Conservation (phyloP, 2,329 filamentous ascomycete species). For the Cercospora sp. region DNA sequence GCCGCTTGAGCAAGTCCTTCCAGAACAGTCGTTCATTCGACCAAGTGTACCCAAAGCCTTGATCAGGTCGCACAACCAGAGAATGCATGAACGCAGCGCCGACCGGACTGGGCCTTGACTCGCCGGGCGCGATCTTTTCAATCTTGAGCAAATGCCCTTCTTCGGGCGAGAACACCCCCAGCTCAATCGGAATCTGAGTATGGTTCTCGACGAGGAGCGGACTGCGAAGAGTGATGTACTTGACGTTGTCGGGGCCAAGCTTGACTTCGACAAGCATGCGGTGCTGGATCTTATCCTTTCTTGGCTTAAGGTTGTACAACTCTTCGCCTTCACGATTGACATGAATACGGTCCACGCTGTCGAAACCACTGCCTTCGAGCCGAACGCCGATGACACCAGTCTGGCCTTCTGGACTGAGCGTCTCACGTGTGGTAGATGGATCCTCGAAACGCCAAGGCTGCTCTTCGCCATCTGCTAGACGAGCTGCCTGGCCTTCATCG, state of each 20-base stretch:
- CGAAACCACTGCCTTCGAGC: conserved; percentile 91
- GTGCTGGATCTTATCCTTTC: conserved; percentile 81
- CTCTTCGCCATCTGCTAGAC: conserved; percentile 84
- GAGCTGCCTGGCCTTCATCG: conserved; percentile 69
- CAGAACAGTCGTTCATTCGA: conserved; percentile 87
- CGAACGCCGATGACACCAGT: conserved; percentile 77
- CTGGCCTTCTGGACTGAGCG: conserved; percentile 77
- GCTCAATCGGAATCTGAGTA: conserved; percentile 91
- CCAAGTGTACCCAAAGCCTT: conserved; percentile 96
- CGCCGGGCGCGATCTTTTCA: conserved; percentile 92
- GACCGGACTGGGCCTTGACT: conserved; percentile 84
- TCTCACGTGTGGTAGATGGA: conserved; percentile 94
- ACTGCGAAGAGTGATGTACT: conserved; percentile 93
- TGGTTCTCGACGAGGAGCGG: conserved; percentile 92
- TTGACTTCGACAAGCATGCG: conserved; percentile 88
- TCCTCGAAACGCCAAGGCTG: conserved; percentile 96
- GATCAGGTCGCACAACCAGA: conserved; percentile 83
- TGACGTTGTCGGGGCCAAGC: conserved; percentile 91
- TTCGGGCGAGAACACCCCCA: conserved; percentile 84
- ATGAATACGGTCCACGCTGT: conserved; percentile 81
- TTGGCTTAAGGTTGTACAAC: conserved; percentile 83
- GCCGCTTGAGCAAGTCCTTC: conserved; percentile 82
- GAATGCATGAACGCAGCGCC: conserved; percentile 90
- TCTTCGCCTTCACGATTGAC: conserved; percentile 94
- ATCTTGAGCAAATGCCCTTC: conserved; percentile 93